Conservation (phyloP, 371 early-diverging fungal genomes). For the Mucor irregularis region DNA sequence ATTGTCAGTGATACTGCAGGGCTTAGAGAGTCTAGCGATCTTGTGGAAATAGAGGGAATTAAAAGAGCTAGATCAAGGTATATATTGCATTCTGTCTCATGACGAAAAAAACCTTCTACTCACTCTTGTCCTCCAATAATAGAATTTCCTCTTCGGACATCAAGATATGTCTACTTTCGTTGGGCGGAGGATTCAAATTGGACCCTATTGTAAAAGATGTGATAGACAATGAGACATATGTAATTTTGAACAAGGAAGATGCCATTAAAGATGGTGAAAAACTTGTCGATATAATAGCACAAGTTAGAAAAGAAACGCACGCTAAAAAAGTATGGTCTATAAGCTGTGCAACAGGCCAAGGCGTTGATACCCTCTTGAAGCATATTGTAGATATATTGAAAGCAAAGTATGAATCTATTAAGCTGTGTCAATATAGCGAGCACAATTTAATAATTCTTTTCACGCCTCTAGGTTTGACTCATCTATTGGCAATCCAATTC, state of each 20-base stretch:
- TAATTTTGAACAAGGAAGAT: constrained; percentile 74
- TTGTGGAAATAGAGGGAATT: constrained; percentile 77
- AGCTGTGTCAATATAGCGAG: too few relatives aligned
- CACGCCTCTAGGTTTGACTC: constrained; percentile 49
- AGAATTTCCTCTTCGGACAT: constrained; percentile 48
- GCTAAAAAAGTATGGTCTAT: constrained; percentile 49
- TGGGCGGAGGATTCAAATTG: constrained; percentile 24
- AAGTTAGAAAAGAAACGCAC: constrained; percentile 16
- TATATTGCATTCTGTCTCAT: too few relatives aligned
- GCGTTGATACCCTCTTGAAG: constrained; percentile 55
- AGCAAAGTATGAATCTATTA: constrained; percentile 44
- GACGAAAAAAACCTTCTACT: too few relatives aligned
- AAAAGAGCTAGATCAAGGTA: constrained; percentile 60
- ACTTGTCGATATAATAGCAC: neutral
- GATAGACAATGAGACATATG: constrained; percentile 58
- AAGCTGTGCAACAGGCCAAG: constrained; percentile 66
- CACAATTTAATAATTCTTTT: neutral
- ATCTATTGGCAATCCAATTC: constrained; percentile 32
- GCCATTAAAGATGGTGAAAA: constrained; percentile 10
- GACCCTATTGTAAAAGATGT: constrained; percentile 47
- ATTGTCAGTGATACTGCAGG: constrained; percentile 82
- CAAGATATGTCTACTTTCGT: constrained; percentile 51
- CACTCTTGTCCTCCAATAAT: too few relatives aligned
- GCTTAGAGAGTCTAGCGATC: constrained; percentile 61
- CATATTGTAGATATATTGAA: constrained; percentile 58